A percentile compares a stretch with the other conserved stretches of the same genome.
Evolutionary conservation across 768 basidiomycete genomes (phyloP).

Genomic region (Russula olivacea): DNA sequence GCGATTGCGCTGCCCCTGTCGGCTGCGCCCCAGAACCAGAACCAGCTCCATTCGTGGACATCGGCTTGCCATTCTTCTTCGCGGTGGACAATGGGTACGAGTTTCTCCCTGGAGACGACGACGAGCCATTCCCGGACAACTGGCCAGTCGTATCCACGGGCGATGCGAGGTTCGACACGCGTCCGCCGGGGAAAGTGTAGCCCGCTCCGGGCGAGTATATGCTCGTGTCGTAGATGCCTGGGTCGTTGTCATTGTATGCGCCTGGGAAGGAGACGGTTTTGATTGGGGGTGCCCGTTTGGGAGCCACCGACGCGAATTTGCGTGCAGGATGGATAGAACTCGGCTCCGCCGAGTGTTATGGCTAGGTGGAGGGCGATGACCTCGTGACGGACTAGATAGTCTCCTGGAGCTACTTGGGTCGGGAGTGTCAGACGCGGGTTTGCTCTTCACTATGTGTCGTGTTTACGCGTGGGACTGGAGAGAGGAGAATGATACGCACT

Average conservation of each 20-base stretch:
- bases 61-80: background rate
- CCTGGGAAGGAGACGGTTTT: slow-evolving; percentile 67
- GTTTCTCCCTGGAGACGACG: background rate
- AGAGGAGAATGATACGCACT: slow-evolving; percentile 24
- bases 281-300: slow-evolving; percentile 45
- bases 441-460: slow-evolving; percentile 26
- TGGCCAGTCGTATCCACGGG: background rate
- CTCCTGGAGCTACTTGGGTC: slow-evolving; percentile 52
- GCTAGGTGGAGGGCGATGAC: slow-evolving; percentile 74
- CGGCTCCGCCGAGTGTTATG: slow-evolving; percentile 51
- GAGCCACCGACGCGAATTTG: slow-evolving; percentile 50
- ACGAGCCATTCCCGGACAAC: background rate
- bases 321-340: slow-evolving; percentile 74
- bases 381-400: slow-evolving; percentile 74
- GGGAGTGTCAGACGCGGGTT: slow-evolving; percentile 31
- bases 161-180: slow-evolving; percentile 24
- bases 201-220: slow-evolving; percentile 22
- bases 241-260: slow-evolving; percentile 62
- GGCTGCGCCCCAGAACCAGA: slow-evolving; percentile 2
- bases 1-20: background rate
- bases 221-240: slow-evolving; percentile 59
- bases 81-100: background rate
- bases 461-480: background rate
- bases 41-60: background rate
- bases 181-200: slow-evolving; percentile 21